Conservation (phyloP, 2,329 filamentous ascomycete species). For the Colletotrichum salicis region DNA sequence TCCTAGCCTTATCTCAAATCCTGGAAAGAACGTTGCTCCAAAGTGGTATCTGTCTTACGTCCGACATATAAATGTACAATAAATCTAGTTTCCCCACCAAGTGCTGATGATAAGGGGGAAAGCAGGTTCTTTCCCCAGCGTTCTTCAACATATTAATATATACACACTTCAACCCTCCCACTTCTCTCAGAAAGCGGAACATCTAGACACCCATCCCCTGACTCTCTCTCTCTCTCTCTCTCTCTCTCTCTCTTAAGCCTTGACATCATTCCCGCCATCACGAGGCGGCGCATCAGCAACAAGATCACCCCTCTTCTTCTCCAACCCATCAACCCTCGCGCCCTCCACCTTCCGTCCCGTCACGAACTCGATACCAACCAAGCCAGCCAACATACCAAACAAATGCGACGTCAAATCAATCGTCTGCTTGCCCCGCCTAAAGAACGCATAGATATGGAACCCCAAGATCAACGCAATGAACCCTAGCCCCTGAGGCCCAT, state of each 20-base stretch:
- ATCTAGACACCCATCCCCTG: background rate
- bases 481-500: constrained; percentile 64
- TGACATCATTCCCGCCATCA: background rate
- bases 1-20: background rate
- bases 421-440: constrained; percentile 52
- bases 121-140: background rate
- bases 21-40: background rate
- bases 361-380: constrained; percentile 51
- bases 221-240: background rate
- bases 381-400: constrained; percentile 60
- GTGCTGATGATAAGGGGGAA: background rate
- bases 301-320: constrained; percentile 10
- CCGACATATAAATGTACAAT: background rate
- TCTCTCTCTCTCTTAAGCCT: background rate
- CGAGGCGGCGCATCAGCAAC: constrained; percentile 24
- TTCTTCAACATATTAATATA: background rate
- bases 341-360: constrained; percentile 39
- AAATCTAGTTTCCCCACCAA: background rate
- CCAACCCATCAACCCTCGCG: constrained; percentile 27
- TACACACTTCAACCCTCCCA: background rate
- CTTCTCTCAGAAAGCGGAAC: background rate
- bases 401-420: constrained; percentile 66
- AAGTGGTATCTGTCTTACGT: background rate
- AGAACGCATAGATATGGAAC: constrained; percentile 60
- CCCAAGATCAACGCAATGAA: constrained; percentile 63